Evolutionary conservation across 2,329 filamentous ascomycete species (phyloP), one percentile per base, ranked within the genome.

Genomic region (Xylaria sp.): DNA sequence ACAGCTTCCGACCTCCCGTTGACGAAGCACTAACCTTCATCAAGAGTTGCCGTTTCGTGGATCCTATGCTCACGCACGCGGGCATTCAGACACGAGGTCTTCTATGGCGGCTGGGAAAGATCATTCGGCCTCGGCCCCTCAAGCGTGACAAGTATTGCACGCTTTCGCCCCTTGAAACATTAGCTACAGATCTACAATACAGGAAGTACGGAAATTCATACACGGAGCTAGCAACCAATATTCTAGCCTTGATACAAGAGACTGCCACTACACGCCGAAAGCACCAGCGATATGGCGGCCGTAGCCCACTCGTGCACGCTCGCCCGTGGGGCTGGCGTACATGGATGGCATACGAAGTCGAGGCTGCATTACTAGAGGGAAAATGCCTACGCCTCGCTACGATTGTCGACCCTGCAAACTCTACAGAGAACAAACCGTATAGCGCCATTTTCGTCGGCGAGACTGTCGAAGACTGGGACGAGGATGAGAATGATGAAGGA

Each of bases 11-110:
- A 7, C 73, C 76, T 15, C 75, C 75, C 4, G 55, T 75, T 41
- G 68, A 74, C 33, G 65, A 74, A 49, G 72, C 71, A 9, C 72
- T 78, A 2, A 77, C 75, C 8, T 78, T 78, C 60, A 77, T 78
- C 49, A 77, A 76, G 63, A 72, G 71, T 58, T 78, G 76, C 62
- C 75, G 76, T 23, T 75, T 78, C 36, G 56, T 72, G 12, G 64
- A 76, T 10, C 75, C 76, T 2, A 10, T 59, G 51, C 71, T 78
- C 20, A 75, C 73, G 3, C 18, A 54, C 20, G 64, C 67, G 6
- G 76, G 76, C 9, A 75, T 69, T 1, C 52, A 48, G 28, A 77
- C 75, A 0, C 57, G 49, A 15, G 76, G 76, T 18, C 70, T 76
- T 65, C 65, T 78, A 8, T 78, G 76, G 76, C 71, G 65, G 18